Percentiles rank a stretch among this genome's conserved stretches.
phyloP scores from a whole-genome alignment of 164 flowering plant genomes.

The Chimonanthus praecox region DNA sequence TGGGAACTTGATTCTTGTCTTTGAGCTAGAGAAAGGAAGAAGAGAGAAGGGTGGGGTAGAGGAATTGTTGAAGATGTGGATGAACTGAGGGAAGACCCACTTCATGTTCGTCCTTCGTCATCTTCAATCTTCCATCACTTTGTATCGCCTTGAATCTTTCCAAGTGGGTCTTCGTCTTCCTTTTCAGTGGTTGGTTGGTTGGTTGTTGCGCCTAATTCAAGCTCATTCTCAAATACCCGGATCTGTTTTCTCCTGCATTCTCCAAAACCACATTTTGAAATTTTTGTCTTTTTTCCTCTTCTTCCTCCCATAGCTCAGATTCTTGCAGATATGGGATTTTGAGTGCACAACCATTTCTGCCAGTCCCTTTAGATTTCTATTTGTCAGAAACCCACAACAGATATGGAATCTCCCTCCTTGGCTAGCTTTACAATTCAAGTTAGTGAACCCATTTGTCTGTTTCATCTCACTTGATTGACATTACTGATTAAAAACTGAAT shows the following conservation, averaged over 20 bases:
- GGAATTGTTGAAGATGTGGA: conserved; percentile 19
- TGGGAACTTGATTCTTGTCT: background rate
- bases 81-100: conserved; percentile 27
- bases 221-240: background rate
- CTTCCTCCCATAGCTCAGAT: background rate
- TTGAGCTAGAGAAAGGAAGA: background rate
- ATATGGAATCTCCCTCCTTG: conserved; percentile 1
- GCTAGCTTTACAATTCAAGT: background rate
- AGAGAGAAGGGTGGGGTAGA: background rate
- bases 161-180: background rate
- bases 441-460: conserved; percentile 3
- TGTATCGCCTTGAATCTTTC: background rate
- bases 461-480: background rate
- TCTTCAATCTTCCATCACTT: conserved; percentile 8
- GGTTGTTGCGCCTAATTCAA: background rate
- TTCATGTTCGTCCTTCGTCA: conserved; percentile 18
- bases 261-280: background rate
- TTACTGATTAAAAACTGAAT: conserved; percentile 1
- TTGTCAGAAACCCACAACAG: conserved; percentile 9
- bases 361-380: conserved; percentile 5
- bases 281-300: background rate
- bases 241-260: background rate
- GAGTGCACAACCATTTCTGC: background rate
- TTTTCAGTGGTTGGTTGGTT: background rate
- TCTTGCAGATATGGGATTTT: background rate